phyloP scores from a whole-genome alignment of 1,284 basidiomycete species.

The Papiliotrema fonsecae region DNA sequence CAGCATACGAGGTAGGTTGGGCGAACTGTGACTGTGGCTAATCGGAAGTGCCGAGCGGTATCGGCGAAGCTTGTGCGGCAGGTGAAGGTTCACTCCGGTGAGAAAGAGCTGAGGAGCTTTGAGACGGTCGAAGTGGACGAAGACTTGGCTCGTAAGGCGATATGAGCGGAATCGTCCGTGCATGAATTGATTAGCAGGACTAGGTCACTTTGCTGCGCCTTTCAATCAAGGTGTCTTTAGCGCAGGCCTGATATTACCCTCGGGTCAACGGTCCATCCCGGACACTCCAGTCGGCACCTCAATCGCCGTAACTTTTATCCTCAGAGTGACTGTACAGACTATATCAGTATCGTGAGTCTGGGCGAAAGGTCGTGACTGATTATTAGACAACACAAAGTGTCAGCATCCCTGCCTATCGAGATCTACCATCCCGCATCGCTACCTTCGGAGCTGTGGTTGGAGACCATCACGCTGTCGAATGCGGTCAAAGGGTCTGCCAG shows the following conservation, averaged over 20 bases:
- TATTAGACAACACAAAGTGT: background rate
- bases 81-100: background rate
- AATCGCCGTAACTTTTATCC: too few relatives aligned
- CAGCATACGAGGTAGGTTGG: background rate
- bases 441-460: slow-evolving; percentile 3
- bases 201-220: too few relatives aligned
- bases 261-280: too few relatives aligned
- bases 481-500: too few relatives aligned
- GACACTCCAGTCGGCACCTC: too few relatives aligned
- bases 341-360: background rate
- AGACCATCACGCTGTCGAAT: background rate
- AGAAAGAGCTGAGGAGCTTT: background rate
- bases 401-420: background rate
- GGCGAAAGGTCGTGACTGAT: background rate
- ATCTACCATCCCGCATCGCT: slow-evolving; percentile 5
- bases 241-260: too few relatives aligned
- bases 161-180: too few relatives aligned
- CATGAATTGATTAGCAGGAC: too few relatives aligned
- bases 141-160: too few relatives aligned
- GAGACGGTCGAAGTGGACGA: background rate
- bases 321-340: too few relatives aligned
- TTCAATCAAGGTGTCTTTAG: too few relatives aligned
- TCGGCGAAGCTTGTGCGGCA: background rate
- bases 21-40: background rate
- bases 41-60: background rate